Conservation (phyloP, 2,329 filamentous ascomycete genomes). For the Fusarium sulawesiense region DNA sequence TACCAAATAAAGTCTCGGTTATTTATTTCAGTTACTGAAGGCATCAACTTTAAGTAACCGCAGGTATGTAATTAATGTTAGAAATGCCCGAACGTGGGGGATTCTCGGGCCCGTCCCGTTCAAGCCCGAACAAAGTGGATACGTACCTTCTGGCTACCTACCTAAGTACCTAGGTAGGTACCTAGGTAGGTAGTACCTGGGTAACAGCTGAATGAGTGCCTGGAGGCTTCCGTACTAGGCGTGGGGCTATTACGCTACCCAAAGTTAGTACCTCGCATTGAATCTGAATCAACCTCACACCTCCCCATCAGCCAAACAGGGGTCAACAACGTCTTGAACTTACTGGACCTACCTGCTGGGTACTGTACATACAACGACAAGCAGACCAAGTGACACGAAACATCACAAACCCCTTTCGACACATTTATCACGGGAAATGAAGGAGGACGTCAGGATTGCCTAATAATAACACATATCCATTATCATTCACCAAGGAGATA, state of each 20-base stretch:
- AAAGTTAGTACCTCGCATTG: background rate
- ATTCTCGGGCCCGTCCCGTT: constrained; percentile 3
- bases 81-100: constrained; percentile 15
- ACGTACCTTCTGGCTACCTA: constrained; percentile 6
- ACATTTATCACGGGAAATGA: constrained; percentile 4
- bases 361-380: background rate
- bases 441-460: background rate
- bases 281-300: constrained; percentile 17
- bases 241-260: background rate
- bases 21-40: background rate
- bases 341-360: background rate
- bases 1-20: background rate
- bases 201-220: background rate
- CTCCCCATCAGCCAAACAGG: constrained; percentile 28
- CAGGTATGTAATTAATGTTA: background rate
- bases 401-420: constrained; percentile 18
- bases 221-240: background rate
- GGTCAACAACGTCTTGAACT: constrained; percentile 21
- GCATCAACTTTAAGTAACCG: background rate
- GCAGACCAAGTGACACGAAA: constrained; percentile 33
- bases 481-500: constrained; percentile 1
- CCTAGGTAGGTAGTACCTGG: background rate
- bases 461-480: background rate
- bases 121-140: constrained; percentile 5
- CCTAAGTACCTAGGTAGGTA: too few species aligned